phyloP scores from a whole-genome alignment of 257 asterid species.

The Euphrasia confusa region DNA sequence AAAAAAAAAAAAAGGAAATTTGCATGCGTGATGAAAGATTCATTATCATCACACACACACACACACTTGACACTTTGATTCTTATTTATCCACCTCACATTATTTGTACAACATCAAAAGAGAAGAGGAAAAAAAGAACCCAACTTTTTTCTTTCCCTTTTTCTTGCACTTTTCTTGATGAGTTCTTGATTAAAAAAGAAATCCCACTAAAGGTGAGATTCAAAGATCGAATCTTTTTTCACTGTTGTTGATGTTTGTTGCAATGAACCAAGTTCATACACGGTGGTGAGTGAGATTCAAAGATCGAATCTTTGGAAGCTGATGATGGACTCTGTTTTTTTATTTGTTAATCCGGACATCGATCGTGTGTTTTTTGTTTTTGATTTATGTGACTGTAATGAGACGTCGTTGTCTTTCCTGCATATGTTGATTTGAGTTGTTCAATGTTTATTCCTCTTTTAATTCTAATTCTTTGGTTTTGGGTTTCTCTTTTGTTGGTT shows the following conservation, averaged over 20 bases:
- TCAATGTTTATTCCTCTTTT: slow-evolving; percentile 77
- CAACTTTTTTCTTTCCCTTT: not conserved
- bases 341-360: slow-evolving; percentile 2
- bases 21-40: slow-evolving; percentile 92
- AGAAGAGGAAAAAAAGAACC: not conserved
- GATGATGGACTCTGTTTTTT: slow-evolving; percentile 4
- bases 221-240: slow-evolving; percentile 23
- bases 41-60: slow-evolving; percentile 40
- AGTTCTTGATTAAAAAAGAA: slow-evolving; percentile 28
- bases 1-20: slow-evolving; percentile 51
- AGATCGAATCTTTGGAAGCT: slow-evolving; percentile 29
- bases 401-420: slow-evolving; percentile 58
- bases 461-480: slow-evolving; percentile 37
- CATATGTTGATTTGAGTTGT: slow-evolving; percentile 49
- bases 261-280: too few species aligned
- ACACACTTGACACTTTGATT: not conserved
- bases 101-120: not conserved
- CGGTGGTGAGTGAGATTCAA: slow-evolving; percentile 18
- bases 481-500: slow-evolving; percentile 65
- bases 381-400: slow-evolving; percentile 23
- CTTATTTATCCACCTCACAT: slow-evolving; percentile 24
- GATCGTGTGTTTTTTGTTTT: slow-evolving; percentile 15
- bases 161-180: not conserved
- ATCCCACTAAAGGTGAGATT: slow-evolving; percentile 25
- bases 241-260: not conserved